Evolutionary conservation across 805 yeast species (phyloP), one percentile per base, ranked within the genome.

Genomic region (Blastobotrys robertii): DNA sequence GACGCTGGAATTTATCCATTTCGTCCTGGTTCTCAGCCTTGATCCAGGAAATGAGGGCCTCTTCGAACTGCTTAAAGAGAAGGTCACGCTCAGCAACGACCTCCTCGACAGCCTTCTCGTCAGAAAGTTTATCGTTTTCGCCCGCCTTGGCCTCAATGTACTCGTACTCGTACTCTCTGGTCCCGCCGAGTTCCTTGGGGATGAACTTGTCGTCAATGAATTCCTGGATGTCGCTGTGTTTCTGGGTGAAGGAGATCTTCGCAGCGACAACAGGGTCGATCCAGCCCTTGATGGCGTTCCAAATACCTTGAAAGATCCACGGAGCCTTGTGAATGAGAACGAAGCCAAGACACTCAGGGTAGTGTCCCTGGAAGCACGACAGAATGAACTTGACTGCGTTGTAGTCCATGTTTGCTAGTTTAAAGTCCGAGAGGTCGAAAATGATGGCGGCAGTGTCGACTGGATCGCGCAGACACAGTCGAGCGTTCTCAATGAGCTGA

Each of bases 241-340:
- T 69, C 56, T 83, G 81, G 16, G 95, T 84, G 65, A 90, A 92
- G 36, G 76, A 74, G 54, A 92, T 85, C 64, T 90, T 90, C 19
- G 90, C 72, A 0, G 96, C 95, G 43, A 90, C 97, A 16, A 85
- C 96, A 2, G 97, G 97, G 59, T 92, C 97, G 44, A 90, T 69
- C 97, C 97, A 90, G 54, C 81, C 79, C 62, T 85, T 86, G 54
- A 92, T 78, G 52, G 90, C 76, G 52, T 80, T 82, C 97, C 98
- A 92, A 46, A 90, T 84, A 16, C 96, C 90, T 41, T 84, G 77
- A 67, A 92, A 92, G 43, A 92, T 77, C 97, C 97, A 87, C 22
- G 98, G 98, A 0, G 98, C 97, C 54, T 84, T 83, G 66, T 86
- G 95, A 47, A 92, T 82, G 51, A 86, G 73, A 42, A 92, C 67